These are phyloP conservation scores for Priceomyces carsonii DNA, from an alignment of 805 yeast species.

Conservation along the genomic window DNA sequence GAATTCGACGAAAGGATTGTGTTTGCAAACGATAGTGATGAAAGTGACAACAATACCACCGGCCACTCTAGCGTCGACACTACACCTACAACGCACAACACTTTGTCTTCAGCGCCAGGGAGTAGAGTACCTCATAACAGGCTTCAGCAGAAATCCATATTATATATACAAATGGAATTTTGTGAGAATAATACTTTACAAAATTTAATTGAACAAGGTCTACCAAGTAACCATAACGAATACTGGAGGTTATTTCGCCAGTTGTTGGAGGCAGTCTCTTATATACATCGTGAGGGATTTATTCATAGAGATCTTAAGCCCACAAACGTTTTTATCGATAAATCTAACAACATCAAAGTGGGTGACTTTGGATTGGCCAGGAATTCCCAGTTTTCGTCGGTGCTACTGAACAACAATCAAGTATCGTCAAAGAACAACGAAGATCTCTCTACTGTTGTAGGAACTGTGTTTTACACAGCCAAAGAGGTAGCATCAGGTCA, in stretches of 20 bases:
- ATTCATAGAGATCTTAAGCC: slow-evolving; percentile 96
- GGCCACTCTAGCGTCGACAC: slow-evolving; percentile 3
- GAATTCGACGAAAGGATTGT: slow-evolving; percentile 27
- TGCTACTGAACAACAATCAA: slow-evolving; percentile 39
- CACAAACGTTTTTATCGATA: slow-evolving; percentile 92
- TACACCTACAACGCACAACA: neutral
- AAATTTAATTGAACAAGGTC: slow-evolving; percentile 74
- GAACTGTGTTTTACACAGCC: slow-evolving; percentile 93
- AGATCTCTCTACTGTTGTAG: slow-evolving; percentile 88
- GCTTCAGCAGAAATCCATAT: slow-evolving; percentile 50
- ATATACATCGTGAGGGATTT: slow-evolving; percentile 90
- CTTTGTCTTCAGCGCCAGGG: neutral
- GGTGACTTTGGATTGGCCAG: slow-evolving; percentile 98
- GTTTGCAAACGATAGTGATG: slow-evolving; percentile 29
- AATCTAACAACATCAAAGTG: slow-evolving; percentile 81
- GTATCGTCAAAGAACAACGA: slow-evolving; percentile 44
- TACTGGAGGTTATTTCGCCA: slow-evolving; percentile 92
- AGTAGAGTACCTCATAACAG: neutral
- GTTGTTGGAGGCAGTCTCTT: slow-evolving; percentile 82
- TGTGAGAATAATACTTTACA: slow-evolving; percentile 91
- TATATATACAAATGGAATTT: slow-evolving; percentile 97
- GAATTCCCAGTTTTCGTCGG: slow-evolving; percentile 60
- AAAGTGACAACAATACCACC: slow-evolving; percentile 9
- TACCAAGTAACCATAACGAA: slow-evolving; percentile 69
- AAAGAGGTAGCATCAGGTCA: slow-evolving; percentile 76